These are phyloP conservation scores for Termitomyces sp. DNA, from an alignment of 1,284 basidiomycete genomes.

Conservation along the genomic window DNA sequence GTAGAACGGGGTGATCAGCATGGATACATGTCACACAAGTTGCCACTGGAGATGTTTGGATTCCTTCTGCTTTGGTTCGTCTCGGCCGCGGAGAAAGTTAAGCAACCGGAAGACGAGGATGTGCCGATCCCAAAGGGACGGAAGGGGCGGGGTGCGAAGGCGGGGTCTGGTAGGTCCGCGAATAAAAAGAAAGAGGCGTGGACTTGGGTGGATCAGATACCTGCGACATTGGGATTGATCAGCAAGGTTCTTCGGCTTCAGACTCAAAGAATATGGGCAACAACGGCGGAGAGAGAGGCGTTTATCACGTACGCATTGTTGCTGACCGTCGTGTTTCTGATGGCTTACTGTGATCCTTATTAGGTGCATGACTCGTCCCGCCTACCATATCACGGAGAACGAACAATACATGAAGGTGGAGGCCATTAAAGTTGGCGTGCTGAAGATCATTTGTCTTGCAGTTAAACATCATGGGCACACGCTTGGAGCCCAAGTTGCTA, in stretches of 20 bases:
- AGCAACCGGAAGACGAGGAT: conserved; percentile 50
- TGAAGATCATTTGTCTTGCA: conserved; percentile 87
- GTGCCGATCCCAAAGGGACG: conserved; percentile 44
- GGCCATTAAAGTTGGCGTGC: conserved; percentile 70
- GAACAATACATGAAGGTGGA: conserved; percentile 84
- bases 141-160: conserved; percentile 42
- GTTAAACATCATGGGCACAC: conserved; percentile 90
- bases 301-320: conserved; percentile 66
- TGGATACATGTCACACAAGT: conserved; percentile 62
- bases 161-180: conserved; percentile 27
- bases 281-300: conserved; percentile 75
- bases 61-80: conserved; percentile 89
- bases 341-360: conserved; percentile 6
- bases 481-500: conserved; percentile 81
- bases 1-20: conserved; percentile 70
- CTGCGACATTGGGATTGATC: conserved; percentile 62
- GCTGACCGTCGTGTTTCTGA: conserved; percentile 3
- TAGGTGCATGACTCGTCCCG: conserved; percentile 83
- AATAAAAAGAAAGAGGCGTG: conserved; percentile 53
- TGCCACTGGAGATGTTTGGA: conserved; percentile 81
- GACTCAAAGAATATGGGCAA: conserved; percentile 83
- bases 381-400: conserved; percentile 82
- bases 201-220: conserved; percentile 79
- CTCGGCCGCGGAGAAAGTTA: conserved; percentile 69
- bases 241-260: conserved; percentile 70